Evolutionary conservation across 495 filamentous ascomycete species (phyloP).

Genomic region (Aspergillus baeticus): DNA sequence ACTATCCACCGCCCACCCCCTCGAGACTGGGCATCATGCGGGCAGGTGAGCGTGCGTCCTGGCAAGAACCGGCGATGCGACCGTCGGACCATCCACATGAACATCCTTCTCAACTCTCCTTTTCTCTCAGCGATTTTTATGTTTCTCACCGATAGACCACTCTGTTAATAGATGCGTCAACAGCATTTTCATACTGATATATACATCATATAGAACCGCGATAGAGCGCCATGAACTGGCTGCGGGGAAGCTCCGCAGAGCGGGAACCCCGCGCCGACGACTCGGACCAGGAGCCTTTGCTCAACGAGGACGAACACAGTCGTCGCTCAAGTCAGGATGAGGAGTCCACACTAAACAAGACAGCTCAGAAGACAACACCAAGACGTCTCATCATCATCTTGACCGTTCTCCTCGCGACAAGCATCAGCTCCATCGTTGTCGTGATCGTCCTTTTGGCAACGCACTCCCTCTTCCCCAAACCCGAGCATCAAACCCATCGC

Average conservation of each 20-base stretch:
- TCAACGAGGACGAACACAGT: slow-evolving; percentile 2
- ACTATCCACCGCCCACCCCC: too few relatives aligned
- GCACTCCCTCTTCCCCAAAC: background rate
- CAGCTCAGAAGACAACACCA: background rate
- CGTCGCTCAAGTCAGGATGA: slow-evolving; percentile 4
- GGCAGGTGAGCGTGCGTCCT: too few relatives aligned
- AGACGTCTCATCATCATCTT: background rate
- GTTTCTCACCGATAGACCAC: too few relatives aligned
- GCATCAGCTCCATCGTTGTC: background rate
- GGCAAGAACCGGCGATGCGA: too few relatives aligned
- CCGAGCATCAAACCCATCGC: background rate
- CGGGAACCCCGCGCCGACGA: background rate
- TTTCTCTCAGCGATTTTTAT: too few relatives aligned
- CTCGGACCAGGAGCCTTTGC: slow-evolving; percentile 1
- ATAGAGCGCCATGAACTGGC: background rate
- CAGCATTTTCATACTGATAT: too few relatives aligned
- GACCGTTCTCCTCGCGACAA: background rate
- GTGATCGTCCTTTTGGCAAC: background rate
- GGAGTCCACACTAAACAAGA: background rate
- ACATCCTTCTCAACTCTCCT: too few relatives aligned
- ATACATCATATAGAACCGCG: too few relatives aligned
- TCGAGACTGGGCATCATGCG: too few relatives aligned
- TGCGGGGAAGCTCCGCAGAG: background rate
- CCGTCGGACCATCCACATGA: too few relatives aligned
- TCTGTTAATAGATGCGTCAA: too few relatives aligned